These are phyloP conservation scores for Dictyostelium purpureum DNA, from an alignment of 78 protist genomes.

Conservation along the genomic window DNA sequence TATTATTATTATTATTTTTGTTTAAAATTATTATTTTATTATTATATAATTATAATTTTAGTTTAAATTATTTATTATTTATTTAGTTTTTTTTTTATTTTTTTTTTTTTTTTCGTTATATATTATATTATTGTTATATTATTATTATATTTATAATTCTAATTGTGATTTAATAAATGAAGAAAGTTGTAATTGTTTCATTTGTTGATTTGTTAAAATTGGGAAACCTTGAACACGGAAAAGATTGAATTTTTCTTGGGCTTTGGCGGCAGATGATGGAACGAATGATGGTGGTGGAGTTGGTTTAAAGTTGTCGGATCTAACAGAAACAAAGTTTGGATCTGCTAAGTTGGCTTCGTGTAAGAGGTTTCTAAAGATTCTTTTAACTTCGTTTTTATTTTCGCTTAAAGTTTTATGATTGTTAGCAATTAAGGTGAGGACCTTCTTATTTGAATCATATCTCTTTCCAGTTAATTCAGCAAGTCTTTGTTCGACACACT, in stretches of 20 bases:
- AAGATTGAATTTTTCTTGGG: not conserved
- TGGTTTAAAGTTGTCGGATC: not conserved
- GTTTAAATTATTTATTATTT: not conserved
- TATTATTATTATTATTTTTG: not conserved
- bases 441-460: not conserved
- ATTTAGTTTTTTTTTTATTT: not conserved
- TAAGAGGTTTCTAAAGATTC: conserved; percentile 2
- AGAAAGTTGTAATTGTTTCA: not conserved
- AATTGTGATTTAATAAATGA: conserved; percentile 14
- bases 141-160: too few species aligned
- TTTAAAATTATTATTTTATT: not conserved
- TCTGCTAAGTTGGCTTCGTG: conserved; percentile 55
- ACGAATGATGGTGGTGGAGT: not conserved
- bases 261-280: conserved; percentile 6
- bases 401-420: conserved; percentile 20
- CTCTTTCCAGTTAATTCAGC: conserved; percentile 14
- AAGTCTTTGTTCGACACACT: conserved; percentile 11
- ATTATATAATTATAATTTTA: not conserved
- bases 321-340: conserved; percentile 43
- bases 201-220: not conserved
- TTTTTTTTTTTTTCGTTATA: not conserved
- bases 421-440: not conserved
- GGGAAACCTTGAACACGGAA: conserved; percentile 64
- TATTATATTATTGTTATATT: not conserved
- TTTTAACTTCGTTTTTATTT: conserved; percentile 20